Percentiles rank a stretch among this genome's conserved stretches.
Conservation (phyloP, 768 basidiomycete species). For the Agrocybe pediades region DNA sequence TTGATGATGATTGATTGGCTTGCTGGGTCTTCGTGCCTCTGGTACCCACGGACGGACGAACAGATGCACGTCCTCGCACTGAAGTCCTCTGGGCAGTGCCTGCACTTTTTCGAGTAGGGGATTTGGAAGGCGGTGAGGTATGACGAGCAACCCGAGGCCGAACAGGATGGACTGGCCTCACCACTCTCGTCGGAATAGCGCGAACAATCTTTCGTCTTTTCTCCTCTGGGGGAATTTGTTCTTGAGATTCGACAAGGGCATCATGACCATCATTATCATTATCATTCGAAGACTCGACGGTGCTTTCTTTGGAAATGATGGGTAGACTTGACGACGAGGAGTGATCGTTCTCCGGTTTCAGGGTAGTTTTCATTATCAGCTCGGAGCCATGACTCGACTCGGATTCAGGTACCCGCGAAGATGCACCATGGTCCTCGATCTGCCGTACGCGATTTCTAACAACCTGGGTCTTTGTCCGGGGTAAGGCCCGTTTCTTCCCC, state of each 20-base stretch:
- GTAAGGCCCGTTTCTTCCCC: slow-evolving; percentile 43
- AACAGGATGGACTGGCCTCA: slow-evolving; percentile 7
- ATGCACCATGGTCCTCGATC: slow-evolving; percentile 16
- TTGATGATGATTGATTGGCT: slow-evolving; percentile 5
- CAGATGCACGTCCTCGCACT: background rate
- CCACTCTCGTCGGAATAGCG: slow-evolving; percentile 10
- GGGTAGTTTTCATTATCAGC: background rate
- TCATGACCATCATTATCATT: slow-evolving; percentile 15
- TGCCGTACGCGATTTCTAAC: slow-evolving; percentile 21
- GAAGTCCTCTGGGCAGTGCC: background rate
- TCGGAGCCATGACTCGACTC: slow-evolving; percentile 2
- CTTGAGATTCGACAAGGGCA: too few relatives aligned
- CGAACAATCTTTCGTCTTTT: slow-evolving; percentile 35
- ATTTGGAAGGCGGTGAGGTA: slow-evolving; percentile 10
- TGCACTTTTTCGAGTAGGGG: slow-evolving; percentile 4
- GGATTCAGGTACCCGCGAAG: slow-evolving; percentile 16
- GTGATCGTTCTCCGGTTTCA: background rate
- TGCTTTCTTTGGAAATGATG: slow-evolving; percentile 8
- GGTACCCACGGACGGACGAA: slow-evolving; percentile 4
- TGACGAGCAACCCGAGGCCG: slow-evolving; percentile 13
- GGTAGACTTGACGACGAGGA: background rate
- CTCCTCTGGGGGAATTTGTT: slow-evolving; percentile 24
- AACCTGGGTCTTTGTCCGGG: slow-evolving; percentile 20
- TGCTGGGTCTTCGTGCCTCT: slow-evolving; percentile 5
- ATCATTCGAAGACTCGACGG: slow-evolving; percentile 1